phyloP scores from a whole-genome alignment of 176 grass and related monocot species.

The maize (Zea mays) region DNA sequence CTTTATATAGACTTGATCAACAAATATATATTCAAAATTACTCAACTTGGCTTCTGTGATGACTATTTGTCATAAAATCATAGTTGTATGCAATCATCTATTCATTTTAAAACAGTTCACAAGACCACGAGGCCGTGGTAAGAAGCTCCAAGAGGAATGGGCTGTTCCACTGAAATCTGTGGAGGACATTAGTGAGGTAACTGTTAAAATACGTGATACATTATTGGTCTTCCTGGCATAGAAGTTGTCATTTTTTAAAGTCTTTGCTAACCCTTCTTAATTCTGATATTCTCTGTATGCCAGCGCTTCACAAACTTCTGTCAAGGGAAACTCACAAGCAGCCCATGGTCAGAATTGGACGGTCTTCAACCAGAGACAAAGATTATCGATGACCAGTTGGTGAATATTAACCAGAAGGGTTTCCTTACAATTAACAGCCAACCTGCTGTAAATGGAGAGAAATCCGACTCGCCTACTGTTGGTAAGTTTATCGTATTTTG shows the following conservation, averaged over 20 bases:
- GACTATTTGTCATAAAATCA: slow-evolving; percentile 7
- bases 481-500: slow-evolving; percentile 62
- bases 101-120: slow-evolving; percentile 58
- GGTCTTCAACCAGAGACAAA: slow-evolving; percentile 81
- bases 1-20: neutral
- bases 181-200: slow-evolving; percentile 73
- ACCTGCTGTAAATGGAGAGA: slow-evolving; percentile 78
- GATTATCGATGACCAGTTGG: slow-evolving; percentile 73
- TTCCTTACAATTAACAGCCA: slow-evolving; percentile 97
- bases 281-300: neutral
- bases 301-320: slow-evolving; percentile 71
- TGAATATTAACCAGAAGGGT: slow-evolving; percentile 74
- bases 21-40: slow-evolving; percentile 10
- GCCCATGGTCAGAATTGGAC: slow-evolving; percentile 84
- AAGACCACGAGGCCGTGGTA: slow-evolving; percentile 59
- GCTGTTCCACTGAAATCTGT: slow-evolving; percentile 70
- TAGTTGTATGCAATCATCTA: slow-evolving; percentile 4
- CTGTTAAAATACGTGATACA: neutral
- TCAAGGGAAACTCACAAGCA: slow-evolving; percentile 68
- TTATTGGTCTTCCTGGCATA: neutral
- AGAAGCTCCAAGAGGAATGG: slow-evolving; percentile 92
- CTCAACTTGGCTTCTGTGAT: slow-evolving; percentile 3
- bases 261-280: slow-evolving; percentile 7
- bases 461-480: slow-evolving; percentile 67
- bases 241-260: neutral